These are phyloP conservation scores for Claviceps humidiphila DNA, from an alignment of 2,329 filamentous ascomycete genomes.

Conservation along the genomic window DNA sequence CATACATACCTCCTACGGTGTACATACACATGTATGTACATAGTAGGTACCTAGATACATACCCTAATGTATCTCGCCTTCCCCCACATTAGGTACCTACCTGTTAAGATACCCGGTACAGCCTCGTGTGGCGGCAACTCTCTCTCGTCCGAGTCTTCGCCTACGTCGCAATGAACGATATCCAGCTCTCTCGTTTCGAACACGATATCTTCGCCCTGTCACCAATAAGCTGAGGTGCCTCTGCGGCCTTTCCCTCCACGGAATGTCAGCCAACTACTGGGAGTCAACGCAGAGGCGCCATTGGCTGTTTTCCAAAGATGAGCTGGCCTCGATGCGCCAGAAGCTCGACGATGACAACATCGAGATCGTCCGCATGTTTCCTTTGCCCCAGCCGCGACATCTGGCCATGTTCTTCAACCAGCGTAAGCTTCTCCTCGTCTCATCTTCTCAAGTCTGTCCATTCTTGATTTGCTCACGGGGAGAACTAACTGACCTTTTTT, in stretches of 20 bases:
- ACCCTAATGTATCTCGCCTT: too few species aligned
- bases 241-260: constrained; percentile 7
- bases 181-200: neutral
- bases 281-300: constrained; percentile 79
- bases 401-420: constrained; percentile 87
- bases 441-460: neutral
- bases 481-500: neutral
- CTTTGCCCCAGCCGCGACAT: constrained; percentile 68
- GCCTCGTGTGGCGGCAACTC: neutral
- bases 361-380: constrained; percentile 62
- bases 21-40: too few species aligned
- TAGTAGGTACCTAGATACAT: too few species aligned
- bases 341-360: constrained; percentile 66
- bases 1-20: too few species aligned
- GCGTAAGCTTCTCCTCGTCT: constrained; percentile 39
- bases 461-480: neutral
- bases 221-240: constrained; percentile 1
- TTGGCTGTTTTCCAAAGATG: constrained; percentile 82
- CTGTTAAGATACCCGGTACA: too few species aligned
- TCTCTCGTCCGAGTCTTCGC: neutral
- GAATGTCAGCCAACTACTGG: constrained; percentile 94
- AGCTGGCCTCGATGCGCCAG: constrained; percentile 62
- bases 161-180: neutral
- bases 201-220: neutral
- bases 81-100: too few species aligned